Percentiles rank a stretch among this genome's conserved stretches.
Evolutionary conservation across 768 basidiomycete genomes (phyloP).

Genomic region (Flagelloscypha sp.): DNA sequence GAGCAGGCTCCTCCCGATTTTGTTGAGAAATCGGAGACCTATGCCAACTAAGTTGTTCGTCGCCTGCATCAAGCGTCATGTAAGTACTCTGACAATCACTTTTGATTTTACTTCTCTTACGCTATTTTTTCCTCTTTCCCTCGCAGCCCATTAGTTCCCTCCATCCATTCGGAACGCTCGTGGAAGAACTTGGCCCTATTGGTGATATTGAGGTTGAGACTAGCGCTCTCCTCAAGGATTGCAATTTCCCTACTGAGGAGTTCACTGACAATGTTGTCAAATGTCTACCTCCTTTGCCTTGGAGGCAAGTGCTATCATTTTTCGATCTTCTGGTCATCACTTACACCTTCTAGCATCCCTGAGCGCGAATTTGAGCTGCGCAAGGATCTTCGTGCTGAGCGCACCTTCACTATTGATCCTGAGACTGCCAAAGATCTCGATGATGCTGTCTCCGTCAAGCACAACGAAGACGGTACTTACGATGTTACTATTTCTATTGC

Average conservation of each 20-base stretch:
- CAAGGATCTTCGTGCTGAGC: slow-evolving; percentile 76
- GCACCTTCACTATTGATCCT: slow-evolving; percentile 93
- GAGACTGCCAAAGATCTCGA: slow-evolving; percentile 85
- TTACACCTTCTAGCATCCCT: slow-evolving; percentile 51
- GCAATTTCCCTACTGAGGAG: slow-evolving; percentile 97
- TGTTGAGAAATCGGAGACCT: slow-evolving; percentile 87
- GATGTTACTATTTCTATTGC: slow-evolving; percentile 94
- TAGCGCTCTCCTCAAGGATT: slow-evolving; percentile 93
- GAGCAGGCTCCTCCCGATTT: slow-evolving; percentile 97
- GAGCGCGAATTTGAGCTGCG: slow-evolving; percentile 84
- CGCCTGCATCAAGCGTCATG: slow-evolving; percentile 97
- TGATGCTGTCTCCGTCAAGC: slow-evolving; percentile 86
- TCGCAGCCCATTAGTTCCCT: slow-evolving; percentile 84
- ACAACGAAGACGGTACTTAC: slow-evolving; percentile 86
- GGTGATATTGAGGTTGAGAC: slow-evolving; percentile 99
- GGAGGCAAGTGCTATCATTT: slow-evolving; percentile 57
- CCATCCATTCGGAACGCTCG: slow-evolving; percentile 96
- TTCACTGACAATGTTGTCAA: slow-evolving; percentile 93
- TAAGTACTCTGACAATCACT: too few relatives aligned
- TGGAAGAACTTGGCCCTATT: slow-evolving; percentile 95
- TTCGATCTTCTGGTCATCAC: slow-evolving; percentile 1
- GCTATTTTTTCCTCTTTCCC: slow-evolving; percentile 12
- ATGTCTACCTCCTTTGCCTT: slow-evolving; percentile 92
- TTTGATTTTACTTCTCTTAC: slow-evolving; percentile 7
- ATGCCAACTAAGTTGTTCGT: slow-evolving; percentile 89